Evolutionary conservation across 2,329 filamentous ascomycete species (phyloP).

Genomic region (Colletotrichum noveboracense): DNA sequence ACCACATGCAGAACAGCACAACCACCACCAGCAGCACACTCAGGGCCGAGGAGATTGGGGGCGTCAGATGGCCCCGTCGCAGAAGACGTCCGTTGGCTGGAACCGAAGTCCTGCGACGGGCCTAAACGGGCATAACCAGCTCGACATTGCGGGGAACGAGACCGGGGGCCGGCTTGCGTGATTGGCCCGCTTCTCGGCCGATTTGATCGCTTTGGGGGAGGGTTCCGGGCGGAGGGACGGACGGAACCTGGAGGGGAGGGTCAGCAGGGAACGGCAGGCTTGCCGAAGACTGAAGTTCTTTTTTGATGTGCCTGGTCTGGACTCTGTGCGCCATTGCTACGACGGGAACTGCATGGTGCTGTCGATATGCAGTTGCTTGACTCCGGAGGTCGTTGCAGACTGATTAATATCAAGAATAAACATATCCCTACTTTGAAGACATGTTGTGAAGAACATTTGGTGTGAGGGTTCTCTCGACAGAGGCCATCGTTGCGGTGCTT

Average conservation of each 20-base stretch:
- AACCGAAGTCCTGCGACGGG: background rate
- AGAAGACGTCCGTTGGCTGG: background rate
- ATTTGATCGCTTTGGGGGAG: background rate
- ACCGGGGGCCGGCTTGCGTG: background rate
- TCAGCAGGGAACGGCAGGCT: background rate
- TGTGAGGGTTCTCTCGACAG: fast-evolving
- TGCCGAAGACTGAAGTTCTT: background rate
- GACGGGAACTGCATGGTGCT: background rate
- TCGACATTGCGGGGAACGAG: background rate
- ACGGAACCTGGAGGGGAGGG: background rate
- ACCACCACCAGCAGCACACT: too few species aligned
- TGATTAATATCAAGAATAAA: background rate
- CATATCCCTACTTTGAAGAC: background rate
- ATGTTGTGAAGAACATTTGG: background rate
- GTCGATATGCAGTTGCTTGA: background rate
- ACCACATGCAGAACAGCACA: background rate
- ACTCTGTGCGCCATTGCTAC: background rate
- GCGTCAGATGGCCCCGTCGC: background rate
- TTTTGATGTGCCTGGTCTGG: background rate
- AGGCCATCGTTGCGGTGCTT: background rate
- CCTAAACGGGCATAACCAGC: background rate
- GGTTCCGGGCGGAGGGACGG: background rate
- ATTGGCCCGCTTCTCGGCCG: slow-evolving; percentile 12
- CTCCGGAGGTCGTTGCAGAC: background rate
- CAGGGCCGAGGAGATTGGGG: background rate